These are phyloP conservation scores for Phytophthora agathidicida DNA, from an alignment of 352 stramenopile genomes.

Conservation along the genomic window DNA sequence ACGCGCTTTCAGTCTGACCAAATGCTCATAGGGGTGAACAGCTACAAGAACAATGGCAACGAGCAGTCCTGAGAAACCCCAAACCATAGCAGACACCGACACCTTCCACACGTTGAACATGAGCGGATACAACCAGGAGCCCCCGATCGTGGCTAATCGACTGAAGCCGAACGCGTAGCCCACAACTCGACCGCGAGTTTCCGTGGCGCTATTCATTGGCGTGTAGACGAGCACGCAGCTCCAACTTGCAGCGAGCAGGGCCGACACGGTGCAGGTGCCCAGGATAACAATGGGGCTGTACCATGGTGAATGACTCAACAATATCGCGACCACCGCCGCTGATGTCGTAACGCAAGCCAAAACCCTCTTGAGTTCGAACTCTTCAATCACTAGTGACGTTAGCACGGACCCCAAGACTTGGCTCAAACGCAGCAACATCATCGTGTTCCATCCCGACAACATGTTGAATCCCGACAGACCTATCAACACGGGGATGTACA, in stretches of 20 bases:
- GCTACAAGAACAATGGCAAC: slow-evolving; percentile 1
- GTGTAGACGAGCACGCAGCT: slow-evolving; percentile 26
- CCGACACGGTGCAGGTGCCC: slow-evolving; percentile 10
- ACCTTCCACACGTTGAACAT: slow-evolving; percentile 34
- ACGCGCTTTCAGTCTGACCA: too few species aligned
- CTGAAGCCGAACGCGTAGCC: slow-evolving; percentile 25
- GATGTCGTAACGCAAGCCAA: slow-evolving; percentile 11
- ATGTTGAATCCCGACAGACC: slow-evolving; percentile 36
- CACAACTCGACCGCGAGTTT: slow-evolving; percentile 19
- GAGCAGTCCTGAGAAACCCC: slow-evolving; percentile 21
- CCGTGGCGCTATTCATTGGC: slow-evolving; percentile 12
- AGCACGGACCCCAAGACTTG: slow-evolving; percentile 26
- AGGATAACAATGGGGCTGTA: slow-evolving; percentile 7
- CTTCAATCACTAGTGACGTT: slow-evolving; percentile 14
- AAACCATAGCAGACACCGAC: slow-evolving; percentile 22
- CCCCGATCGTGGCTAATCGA: slow-evolving; percentile 10
- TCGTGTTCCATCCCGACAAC: slow-evolving; percentile 20
- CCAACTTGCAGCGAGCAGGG: slow-evolving; percentile 23
- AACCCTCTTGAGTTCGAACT: slow-evolving; percentile 1
- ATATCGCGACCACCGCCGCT: background rate
- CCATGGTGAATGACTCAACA: slow-evolving; percentile 21
- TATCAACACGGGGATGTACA: slow-evolving; percentile 35
- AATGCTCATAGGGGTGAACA: too few species aligned
- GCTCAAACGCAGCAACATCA: slow-evolving; percentile 4
- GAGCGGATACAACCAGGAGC: slow-evolving; percentile 26